Evolutionary conservation across 257 asterid genomes (phyloP).

Genomic region (Craterostigma plantagineum): DNA sequence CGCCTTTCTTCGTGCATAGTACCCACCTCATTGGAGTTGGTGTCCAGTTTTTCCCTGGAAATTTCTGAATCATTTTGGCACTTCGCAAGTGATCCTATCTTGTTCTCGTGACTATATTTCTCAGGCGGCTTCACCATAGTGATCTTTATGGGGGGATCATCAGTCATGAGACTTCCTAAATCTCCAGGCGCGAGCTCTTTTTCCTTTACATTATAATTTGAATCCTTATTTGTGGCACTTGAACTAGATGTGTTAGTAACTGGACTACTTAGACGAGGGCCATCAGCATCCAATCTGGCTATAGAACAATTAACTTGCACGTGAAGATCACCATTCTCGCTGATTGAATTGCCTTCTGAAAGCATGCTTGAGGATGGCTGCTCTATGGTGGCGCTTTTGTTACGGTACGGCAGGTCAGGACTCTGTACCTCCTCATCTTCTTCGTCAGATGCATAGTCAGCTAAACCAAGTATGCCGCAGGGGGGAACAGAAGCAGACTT

Average conservation of each 20-base stretch:
- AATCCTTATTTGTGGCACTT: conserved; percentile 12
- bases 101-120: conserved; percentile 27
- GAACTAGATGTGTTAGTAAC: conserved; percentile 7
- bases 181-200: conserved; percentile 13
- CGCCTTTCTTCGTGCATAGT: conserved; percentile 41
- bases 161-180: conserved; percentile 27
- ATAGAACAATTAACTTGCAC: conserved; percentile 21
- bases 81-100: conserved; percentile 20
- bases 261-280: conserved; percentile 16
- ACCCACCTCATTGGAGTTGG: conserved; percentile 37
- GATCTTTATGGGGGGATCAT: conserved; percentile 16
- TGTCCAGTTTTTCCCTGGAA: conserved; percentile 25
- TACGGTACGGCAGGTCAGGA: conserved; percentile 22
- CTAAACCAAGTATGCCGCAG: conserved; percentile 74
- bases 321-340: conserved; percentile 25
- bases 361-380: conserved; percentile 19
- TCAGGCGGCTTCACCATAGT: conserved; percentile 26
- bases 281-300: conserved; percentile 15
- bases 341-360: conserved; percentile 13
- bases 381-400: conserved; percentile 11
- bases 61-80: conserved; percentile 24
- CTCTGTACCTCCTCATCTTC: conserved; percentile 48
- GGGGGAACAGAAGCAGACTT: conserved; percentile 36
- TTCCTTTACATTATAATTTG: conserved; percentile 16
- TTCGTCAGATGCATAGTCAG: conserved; percentile 82